Evolutionary conservation across 352 stramenopile species (phyloP), one percentile per base, ranked within the genome.

Genomic region (Aphanomyces cochlioides): DNA sequence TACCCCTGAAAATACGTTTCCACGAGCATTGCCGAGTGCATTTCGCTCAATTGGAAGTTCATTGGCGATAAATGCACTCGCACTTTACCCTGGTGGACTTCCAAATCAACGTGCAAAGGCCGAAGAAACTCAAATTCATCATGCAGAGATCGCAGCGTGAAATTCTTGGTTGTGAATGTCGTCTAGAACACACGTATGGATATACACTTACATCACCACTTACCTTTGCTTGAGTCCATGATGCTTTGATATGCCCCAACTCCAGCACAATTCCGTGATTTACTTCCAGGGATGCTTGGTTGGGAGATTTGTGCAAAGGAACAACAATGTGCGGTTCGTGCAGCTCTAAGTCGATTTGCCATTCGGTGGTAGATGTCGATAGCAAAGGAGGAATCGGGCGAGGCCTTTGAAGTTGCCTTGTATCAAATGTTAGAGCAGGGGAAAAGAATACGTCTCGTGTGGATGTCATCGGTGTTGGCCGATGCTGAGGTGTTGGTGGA

Each of bases 391-490:
- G 54, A n/a, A 19, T 12, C 17, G 54, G 19, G 15, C 15, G 19
- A 12, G 13, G 54, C 19, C 19, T 7, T 12, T 45, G 7, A 5
- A 61, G 50, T 17, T 10, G 7, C 8, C 50, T 17, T 12, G 7
- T 17, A 34, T 53, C 43, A 56, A 61, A 70, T 3, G 64, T 70
- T 10, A 70, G 40, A 5, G 47, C 64, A 5, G 64, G 64, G 10
- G 64, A 70, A 43, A 70, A 70, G 54, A 70, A 70, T 10, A 70
- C 47, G 39, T 70, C 64, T 6, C 64, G 64, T 15, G 54, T 36
- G 64, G 45, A n/a, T 43, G 40, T 28, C 4, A 7, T 41, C 7
- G 36, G 63, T 3, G 19, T 37, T 3, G 47, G 41, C 19, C 10
- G 36, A 19, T 21, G 63, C 41, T 69, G 39, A 7, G 5, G 47